Base-by-base conservation (phyloP, 345 rosid species). In the Punica granatum region DNA sequence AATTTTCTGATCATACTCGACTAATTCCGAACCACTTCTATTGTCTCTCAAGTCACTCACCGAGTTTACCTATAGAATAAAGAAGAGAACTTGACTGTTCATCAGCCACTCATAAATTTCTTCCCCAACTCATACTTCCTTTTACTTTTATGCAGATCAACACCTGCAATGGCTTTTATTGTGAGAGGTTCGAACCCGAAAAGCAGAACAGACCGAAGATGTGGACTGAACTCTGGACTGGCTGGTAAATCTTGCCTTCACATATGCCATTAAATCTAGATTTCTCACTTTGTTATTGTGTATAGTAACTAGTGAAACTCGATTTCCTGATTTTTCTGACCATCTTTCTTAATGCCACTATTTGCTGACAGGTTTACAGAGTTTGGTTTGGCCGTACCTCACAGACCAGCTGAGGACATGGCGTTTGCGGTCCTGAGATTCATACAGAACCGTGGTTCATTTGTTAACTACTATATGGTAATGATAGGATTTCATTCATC, bases 171-270 rank as follows among this genome's bases (percentile, higher is more conserved):
- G 98, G 90, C 41, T 92, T 78, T 79, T 92, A 92, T 80, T 90
- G 98, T 7, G 96, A 92, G 37, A 59, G 74, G 66, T 92, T 88
- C 79, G 66, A 70, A 33, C 96, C 98, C 39, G 90, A 88, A 70
- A 48, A 73, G 59, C 72, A 18, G 30, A 81, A 84, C 67, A 90
- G 88, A 56, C 98, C 97, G 4, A 90, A 90, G 82, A 88, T 92
- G 89, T 92, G 96, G 96, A 92, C 98, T 10, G 98, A 92, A 77
- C 81, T 81, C 63, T 92, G 98, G 98, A 88, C 93, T 43, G 97
- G 93, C 69, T 92, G 98, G 98, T 92, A 84, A 79, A 14, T 2
- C 19, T 56, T 13, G 9, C 32, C 3, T 12, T 26, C 16, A 28
- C 1, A 56, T 56, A 3, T 26, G 4, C 32, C 30, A 26, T 56